phyloP scores from a whole-genome alignment of 345 rosid genomes.

The Rhodamnia argentea region DNA sequence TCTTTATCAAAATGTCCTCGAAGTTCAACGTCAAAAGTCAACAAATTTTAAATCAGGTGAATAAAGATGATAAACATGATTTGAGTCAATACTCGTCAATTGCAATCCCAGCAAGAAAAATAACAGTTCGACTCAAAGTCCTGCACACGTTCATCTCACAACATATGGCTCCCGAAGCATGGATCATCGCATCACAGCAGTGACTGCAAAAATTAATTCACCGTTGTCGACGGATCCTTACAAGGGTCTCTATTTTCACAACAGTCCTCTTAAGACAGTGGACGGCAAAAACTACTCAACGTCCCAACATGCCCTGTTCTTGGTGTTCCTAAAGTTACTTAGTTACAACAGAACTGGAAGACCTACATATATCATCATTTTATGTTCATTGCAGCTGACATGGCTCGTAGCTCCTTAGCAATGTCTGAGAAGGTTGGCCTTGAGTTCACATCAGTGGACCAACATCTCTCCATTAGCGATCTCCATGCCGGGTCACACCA shows the following conservation, averaged over 20 bases:
- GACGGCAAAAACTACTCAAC: not conserved
- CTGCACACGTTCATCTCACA: not conserved
- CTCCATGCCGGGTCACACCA: constrained; percentile 39
- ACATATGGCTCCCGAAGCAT: not conserved
- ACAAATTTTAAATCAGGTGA: accelerated
- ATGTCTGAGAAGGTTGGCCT: constrained; percentile 39
- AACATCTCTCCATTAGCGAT: constrained; percentile 43
- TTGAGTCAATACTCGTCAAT: not conserved
- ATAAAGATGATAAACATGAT: not conserved
- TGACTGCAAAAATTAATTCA: not conserved
- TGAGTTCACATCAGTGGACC: constrained; percentile 27
- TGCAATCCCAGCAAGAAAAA: not conserved
- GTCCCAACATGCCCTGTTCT: not conserved
- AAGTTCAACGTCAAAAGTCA: not conserved
- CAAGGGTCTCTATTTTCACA: not conserved
- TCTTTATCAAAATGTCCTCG: not conserved
- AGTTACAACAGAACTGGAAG: not conserved
- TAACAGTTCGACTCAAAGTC: not conserved
- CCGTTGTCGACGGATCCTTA: not conserved
- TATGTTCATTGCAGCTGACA: constrained; percentile 25
- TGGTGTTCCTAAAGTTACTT: not conserved
- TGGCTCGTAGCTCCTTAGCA: constrained; percentile 23
- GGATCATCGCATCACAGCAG: not conserved
- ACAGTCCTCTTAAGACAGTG: not conserved
- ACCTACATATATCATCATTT: not conserved